Evolutionary conservation across 1,139 yeast species (phyloP).

Genomic region (Debaryomyces sp.): DNA sequence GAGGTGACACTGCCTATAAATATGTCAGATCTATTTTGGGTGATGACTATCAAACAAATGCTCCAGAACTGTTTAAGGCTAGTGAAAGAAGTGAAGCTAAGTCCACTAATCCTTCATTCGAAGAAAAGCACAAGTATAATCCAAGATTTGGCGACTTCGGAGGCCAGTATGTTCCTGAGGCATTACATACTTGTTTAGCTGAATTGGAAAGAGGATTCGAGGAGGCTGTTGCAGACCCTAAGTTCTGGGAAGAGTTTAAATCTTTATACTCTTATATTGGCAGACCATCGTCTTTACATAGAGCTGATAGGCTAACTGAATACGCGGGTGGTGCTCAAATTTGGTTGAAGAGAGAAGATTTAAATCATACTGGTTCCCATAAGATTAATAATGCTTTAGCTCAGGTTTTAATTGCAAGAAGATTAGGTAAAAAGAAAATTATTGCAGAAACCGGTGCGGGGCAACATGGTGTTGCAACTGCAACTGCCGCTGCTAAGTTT

Average conservation of each 20-base stretch:
- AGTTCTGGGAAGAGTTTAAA: conserved; percentile 91
- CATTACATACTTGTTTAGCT: conserved; percentile 84
- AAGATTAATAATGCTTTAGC: conserved; percentile 96
- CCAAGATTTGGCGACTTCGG: conserved; percentile 94
- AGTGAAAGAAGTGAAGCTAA: conserved; percentile 27
- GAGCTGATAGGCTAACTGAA: conserved; percentile 87
- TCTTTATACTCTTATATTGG: conserved; percentile 86
- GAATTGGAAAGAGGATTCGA: conserved; percentile 90
- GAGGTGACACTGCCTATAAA: conserved; percentile 62
- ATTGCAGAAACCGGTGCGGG: conserved; percentile 99
- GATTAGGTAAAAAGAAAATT: conserved; percentile 86
- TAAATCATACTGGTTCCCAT: conserved; percentile 97
- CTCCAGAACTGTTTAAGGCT: conserved; percentile 32
- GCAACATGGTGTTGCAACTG: conserved; percentile 99
- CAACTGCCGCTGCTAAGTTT: conserved; percentile 98
- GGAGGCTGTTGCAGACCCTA: conserved; percentile 82
- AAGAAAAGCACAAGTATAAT: conserved; percentile 60
- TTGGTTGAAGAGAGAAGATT: conserved; percentile 97
- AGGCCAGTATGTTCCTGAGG: conserved; percentile 98
- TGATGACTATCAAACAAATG: conserved; percentile 49
- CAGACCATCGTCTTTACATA: conserved; percentile 91
- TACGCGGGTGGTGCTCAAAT: conserved; percentile 95
- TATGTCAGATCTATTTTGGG: conserved; percentile 74
- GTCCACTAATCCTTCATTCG: conserved; percentile 43
- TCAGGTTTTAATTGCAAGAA: conserved; percentile 86